Evolutionary conservation across 73 alveolate genomes (phyloP), one percentile per base, ranked within the genome.

Genomic region (Stentor coeruleus): DNA sequence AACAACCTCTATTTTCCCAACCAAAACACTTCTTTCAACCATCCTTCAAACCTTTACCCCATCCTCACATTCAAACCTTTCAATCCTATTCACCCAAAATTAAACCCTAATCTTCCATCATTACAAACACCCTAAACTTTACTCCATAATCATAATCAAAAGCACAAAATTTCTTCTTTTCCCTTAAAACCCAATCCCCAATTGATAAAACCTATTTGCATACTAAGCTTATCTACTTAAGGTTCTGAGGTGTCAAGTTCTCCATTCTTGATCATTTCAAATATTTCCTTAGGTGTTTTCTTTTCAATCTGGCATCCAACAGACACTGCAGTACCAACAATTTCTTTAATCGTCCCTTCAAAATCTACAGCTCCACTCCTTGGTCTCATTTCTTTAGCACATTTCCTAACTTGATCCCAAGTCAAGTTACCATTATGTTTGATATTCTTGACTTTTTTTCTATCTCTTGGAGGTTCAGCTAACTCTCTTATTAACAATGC

Each of bases 401-500:
- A 15, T 15, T 20, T 55, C 20, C 72, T 55, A 55, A 15, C n/a
- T 20, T 55, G 15, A 20, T 15, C n/a, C 72, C 20, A 20, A 20
- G 15, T 15, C 72, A 15, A 15, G 72, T 15, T 15, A 15, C n/a
- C n/a, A 6, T 60, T 60, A 83, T 82, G 87, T 31, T 82, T 82
- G 83, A 82, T 59, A 82, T 89, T 84, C 81, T 84, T 89, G 36
- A 28, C 86, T 82, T 86, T 89, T 83, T 89, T 77, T 85, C 91
- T 84, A 81, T 87, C 88, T 55, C 92, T 60, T 55, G 90, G 95
- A n/a, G 90, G 87, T 77, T 84, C 91, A 90, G 89, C 90, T 75
- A 92, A 76, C 11, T 93, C 97, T 87, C 84, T 92, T 85, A 86
- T 88, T 88, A 92, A 35, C 74, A 92, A 88, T 38, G 95, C 85